These are phyloP conservation scores for Coprinopsis sp. DNA, from an alignment of 768 basidiomycete genomes.

Conservation along the genomic window DNA sequence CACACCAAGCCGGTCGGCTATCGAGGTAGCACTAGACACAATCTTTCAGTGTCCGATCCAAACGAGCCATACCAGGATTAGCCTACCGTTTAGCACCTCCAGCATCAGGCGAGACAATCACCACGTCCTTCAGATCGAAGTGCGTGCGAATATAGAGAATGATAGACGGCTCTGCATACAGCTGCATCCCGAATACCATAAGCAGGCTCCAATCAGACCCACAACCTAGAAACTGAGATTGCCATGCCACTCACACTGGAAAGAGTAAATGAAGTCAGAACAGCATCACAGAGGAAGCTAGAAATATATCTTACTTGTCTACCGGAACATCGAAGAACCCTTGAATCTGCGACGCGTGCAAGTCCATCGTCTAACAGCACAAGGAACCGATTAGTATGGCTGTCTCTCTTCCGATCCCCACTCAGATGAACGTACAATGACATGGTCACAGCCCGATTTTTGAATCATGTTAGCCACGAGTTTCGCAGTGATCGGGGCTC, in stretches of 20 bases:
- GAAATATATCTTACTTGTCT: slow-evolving; percentile 77
- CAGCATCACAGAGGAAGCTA: slow-evolving; percentile 12
- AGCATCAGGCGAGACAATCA: slow-evolving; percentile 97
- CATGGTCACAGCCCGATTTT: slow-evolving; percentile 90
- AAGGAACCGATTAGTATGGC: too few species aligned
- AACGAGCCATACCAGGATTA: slow-evolving; percentile 8
- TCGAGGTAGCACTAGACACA: slow-evolving; percentile 80
- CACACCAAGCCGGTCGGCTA: slow-evolving; percentile 92
- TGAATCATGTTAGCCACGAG: slow-evolving; percentile 97
- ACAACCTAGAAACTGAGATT: slow-evolving; percentile 15
- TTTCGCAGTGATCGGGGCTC: slow-evolving; percentile 97
- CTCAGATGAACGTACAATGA: slow-evolving; percentile 66
- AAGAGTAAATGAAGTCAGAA: slow-evolving; percentile 4
- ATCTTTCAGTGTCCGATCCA: slow-evolving; percentile 9
- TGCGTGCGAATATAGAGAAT: slow-evolving; percentile 92
- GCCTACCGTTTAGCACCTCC: slow-evolving; percentile 92
- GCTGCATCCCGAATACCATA: slow-evolving; percentile 36
- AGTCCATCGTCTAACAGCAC: slow-evolving; percentile 82
- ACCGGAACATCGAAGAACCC: slow-evolving; percentile 99
- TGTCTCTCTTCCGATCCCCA: too few species aligned
- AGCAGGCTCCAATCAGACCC: slow-evolving; percentile 14
- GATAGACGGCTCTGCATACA: slow-evolving; percentile 94
- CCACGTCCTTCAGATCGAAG: slow-evolving; percentile 78
- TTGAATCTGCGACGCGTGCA: slow-evolving; percentile 98
- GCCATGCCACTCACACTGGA: slow-evolving; percentile 20